A percentile compares a stretch with the other conserved stretches of the same genome.
These are phyloP conservation scores for Puccinia hordei DNA, from an alignment of 1,284 basidiomycete genomes.

Conservation along the genomic window DNA sequence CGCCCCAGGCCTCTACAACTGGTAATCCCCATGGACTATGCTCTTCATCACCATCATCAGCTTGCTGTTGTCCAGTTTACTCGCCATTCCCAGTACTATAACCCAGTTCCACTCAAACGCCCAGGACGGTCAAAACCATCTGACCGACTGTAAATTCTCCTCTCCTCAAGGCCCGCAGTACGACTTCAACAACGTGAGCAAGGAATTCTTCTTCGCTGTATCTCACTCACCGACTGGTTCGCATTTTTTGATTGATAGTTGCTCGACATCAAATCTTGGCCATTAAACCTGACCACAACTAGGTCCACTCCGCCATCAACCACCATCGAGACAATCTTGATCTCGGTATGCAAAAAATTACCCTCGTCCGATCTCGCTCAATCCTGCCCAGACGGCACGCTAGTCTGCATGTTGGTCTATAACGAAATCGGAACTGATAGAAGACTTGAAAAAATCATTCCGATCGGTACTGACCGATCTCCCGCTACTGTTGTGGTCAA, in stretches of 20 bases:
- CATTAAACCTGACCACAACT: constrained; percentile 28
- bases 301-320: constrained; percentile 31
- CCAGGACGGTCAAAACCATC: not conserved
- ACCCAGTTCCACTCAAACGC: too few species aligned
- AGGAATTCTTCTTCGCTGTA: not conserved
- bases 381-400: constrained; percentile 29
- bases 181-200: too few species aligned
- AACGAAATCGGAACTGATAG: constrained; percentile 15
- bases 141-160: constrained; percentile 20
- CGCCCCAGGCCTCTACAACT: too few species aligned
- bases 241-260: not conserved
- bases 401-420: constrained; percentile 32
- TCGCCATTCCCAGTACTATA: too few species aligned
- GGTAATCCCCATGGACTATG: too few species aligned
- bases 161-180: not conserved
- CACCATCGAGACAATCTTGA: constrained; percentile 16
- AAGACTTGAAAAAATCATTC: constrained; percentile 35
- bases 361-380: not conserved
- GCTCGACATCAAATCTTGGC: not conserved
- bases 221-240: not conserved
- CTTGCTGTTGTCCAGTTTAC: too few species aligned
- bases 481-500: not conserved
- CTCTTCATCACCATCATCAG: too few species aligned
- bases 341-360: constrained; percentile 37
- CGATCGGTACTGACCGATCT: not conserved